Percentiles rank a stretch among this genome's conserved stretches.
phyloP scores from a whole-genome alignment of 2,329 filamentous ascomycete genomes.

The Plenodomus biglobosus region DNA sequence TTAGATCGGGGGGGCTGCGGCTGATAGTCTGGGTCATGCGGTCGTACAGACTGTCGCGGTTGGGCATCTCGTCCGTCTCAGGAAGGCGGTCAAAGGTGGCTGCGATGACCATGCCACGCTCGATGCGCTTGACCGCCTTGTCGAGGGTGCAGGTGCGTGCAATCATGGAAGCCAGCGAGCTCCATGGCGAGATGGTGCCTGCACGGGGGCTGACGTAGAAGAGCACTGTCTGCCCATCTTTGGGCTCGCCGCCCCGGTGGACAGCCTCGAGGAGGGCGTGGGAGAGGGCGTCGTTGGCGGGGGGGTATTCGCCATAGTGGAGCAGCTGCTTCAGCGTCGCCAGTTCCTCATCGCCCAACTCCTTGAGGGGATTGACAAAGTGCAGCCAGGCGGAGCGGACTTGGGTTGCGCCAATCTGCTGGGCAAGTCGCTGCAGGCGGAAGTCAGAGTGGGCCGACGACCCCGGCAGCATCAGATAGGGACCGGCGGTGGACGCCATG shows the following conservation, averaged over 20 bases:
- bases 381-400: constrained; percentile 56
- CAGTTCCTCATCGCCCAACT: constrained; percentile 49
- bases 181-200: constrained; percentile 89
- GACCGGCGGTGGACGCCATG: constrained; percentile 35
- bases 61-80: constrained; percentile 55
- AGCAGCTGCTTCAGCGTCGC: constrained; percentile 61
- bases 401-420: constrained; percentile 50
- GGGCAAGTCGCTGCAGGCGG: constrained; percentile 50
- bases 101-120: constrained; percentile 79
- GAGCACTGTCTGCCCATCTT: constrained; percentile 56
- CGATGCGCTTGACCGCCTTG: constrained; percentile 72
- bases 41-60: constrained; percentile 78
- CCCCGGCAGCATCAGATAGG: constrained; percentile 53
- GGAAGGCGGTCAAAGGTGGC: constrained; percentile 59
- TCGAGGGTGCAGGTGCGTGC: constrained; percentile 86
- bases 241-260: constrained; percentile 52
- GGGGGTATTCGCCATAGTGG: constrained; percentile 59
- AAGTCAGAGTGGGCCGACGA: constrained; percentile 59
- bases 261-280: constrained; percentile 51
- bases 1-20: constrained; percentile 66
- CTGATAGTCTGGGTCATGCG: constrained; percentile 91
- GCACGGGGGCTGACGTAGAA: constrained; percentile 79
- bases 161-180: constrained; percentile 92
- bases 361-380: constrained; percentile 49
- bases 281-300: constrained; percentile 48